phyloP scores from a whole-genome alignment of 2,329 filamentous ascomycete genomes.

The Magnaporthiopsis rhizophila region DNA sequence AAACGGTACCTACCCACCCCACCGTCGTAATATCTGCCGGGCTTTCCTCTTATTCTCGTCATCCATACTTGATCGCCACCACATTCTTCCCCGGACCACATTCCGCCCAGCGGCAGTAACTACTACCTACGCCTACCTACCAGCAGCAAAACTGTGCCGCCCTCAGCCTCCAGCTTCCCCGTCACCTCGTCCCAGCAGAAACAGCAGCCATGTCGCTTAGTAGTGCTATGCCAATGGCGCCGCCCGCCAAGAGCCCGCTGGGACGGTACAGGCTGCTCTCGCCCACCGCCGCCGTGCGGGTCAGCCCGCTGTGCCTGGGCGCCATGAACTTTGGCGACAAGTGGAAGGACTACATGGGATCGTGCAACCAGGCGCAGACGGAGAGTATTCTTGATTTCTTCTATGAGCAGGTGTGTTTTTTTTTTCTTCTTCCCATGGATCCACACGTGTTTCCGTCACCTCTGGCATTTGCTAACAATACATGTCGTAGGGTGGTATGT shows the following conservation, averaged over 20 bases:
- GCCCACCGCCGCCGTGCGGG: constrained; percentile 55
- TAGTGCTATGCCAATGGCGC: constrained; percentile 25
- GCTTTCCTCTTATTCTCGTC: too few relatives aligned
- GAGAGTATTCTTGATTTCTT: constrained; percentile 61
- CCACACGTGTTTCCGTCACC: neutral
- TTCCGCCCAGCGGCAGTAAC: neutral
- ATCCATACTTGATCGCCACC: neutral
- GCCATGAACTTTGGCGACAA: constrained; percentile 56
- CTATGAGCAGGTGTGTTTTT: constrained; percentile 38
- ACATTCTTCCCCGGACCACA: neutral
- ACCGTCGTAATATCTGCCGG: too few relatives aligned
- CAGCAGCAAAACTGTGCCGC: neutral
- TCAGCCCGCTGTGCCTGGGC: constrained; percentile 60
- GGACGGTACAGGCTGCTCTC: constrained; percentile 59
- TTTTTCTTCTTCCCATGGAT: neutral
- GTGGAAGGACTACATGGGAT: constrained; percentile 52
- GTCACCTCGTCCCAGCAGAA: neutral
- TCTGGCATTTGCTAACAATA: neutral
- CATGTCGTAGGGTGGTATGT: neutral
- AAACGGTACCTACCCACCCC: too few relatives aligned
- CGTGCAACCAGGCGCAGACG: constrained; percentile 52
- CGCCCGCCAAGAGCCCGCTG: constrained; percentile 50
- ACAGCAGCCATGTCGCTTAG: constrained; percentile 13
- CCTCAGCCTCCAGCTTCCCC: neutral
- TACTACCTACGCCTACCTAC: neutral